Evolutionary conservation across 2,329 filamentous ascomycete species (phyloP), one percentile per base, ranked within the genome.

Genomic region (Fusarium nanum): DNA sequence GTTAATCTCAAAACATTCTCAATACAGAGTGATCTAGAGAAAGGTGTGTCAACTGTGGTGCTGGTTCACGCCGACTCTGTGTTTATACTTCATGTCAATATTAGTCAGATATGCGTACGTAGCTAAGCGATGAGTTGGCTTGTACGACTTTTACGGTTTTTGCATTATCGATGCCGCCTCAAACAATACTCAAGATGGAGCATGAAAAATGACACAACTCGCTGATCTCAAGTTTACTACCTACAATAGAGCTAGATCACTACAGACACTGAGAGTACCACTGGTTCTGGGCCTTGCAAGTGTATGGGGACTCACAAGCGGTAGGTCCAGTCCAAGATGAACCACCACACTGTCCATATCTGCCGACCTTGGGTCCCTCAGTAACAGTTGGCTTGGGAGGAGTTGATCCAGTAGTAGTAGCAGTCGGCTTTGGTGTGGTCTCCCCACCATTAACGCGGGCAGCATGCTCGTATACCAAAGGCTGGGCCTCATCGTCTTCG

Each of bases 401-500:
- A 32, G 49, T 54, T 1, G 64, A 14, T 12, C 20, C 20, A 9
- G 64, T 41, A 5, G 44, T 69, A 4, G 49, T 41, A 6, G 44
- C 66, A 4, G 49, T 56, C 7, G 42, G 32, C 8, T 37, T 60
- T 1, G 65, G 57, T 0, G 56, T 41, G 3, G 32, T 37, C 5
- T 56, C 30, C 11, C 20, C 69, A 5, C 68, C 76, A 14, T 83
- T 79, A 44, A 85, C 77, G 11, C 75, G 77, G 64, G 78, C 78
- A 3, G 82, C 83, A 53, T 85, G 83, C 55, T 82, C 76, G 61
- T 83, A 83, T 0, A 85, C 79, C 47, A 85, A 67, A 13, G 75
- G 65, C 70, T 81, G 73, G 2, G 83, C 84, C 74, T 87, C 81
- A 5, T 81, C 78, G 14, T 85, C 82, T 27, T 88, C 86, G 30